Evolutionary conservation across 1,284 basidiomycete genomes (phyloP).

Genomic region (Wallemia ichthyophaga): DNA sequence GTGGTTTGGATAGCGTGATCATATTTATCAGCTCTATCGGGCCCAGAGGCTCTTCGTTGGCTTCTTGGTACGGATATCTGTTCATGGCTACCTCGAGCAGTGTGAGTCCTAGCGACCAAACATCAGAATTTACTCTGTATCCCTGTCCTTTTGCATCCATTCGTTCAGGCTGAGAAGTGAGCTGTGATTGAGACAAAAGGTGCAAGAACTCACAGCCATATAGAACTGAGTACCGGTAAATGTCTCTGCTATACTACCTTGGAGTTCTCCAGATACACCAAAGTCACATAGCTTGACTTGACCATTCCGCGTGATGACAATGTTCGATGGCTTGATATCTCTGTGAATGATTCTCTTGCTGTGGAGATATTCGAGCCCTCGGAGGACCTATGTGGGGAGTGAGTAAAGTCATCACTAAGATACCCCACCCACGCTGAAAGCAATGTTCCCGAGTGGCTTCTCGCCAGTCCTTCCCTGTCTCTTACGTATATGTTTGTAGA

Average conservation of each 20-base stretch:
- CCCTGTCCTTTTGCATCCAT: conserved; percentile 38
- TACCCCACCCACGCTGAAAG: conserved; percentile 59
- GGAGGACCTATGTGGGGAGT: conserved; percentile 29
- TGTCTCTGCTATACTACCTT: conserved; percentile 68
- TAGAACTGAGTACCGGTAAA: conserved; percentile 93
- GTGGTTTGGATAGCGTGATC: not conserved
- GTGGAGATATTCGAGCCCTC: conserved; percentile 77
- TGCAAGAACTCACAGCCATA: conserved; percentile 78
- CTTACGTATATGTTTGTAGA: conserved; percentile 57
- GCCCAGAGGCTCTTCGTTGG: not conserved
- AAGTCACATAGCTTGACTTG: conserved; percentile 82
- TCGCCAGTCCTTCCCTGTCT: conserved; percentile 52
- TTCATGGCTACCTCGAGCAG: conserved; percentile 54
- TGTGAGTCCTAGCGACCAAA: conserved; percentile 91
- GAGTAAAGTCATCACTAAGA: no score
- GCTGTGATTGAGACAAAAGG: no score
- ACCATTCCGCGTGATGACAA: conserved; percentile 58
- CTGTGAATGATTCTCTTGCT: conserved; percentile 73
- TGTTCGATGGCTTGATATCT: conserved; percentile 92
- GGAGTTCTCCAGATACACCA: conserved; percentile 80
- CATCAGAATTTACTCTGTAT: conserved; percentile 80
- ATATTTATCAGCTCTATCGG: not conserved
- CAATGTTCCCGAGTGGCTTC: conserved; percentile 66
- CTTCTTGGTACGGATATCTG: not conserved
- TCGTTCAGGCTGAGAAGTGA: conserved; percentile 82